phyloP scores from a whole-genome alignment of 352 stramenopile species.

The Lagenidium sp. region DNA sequence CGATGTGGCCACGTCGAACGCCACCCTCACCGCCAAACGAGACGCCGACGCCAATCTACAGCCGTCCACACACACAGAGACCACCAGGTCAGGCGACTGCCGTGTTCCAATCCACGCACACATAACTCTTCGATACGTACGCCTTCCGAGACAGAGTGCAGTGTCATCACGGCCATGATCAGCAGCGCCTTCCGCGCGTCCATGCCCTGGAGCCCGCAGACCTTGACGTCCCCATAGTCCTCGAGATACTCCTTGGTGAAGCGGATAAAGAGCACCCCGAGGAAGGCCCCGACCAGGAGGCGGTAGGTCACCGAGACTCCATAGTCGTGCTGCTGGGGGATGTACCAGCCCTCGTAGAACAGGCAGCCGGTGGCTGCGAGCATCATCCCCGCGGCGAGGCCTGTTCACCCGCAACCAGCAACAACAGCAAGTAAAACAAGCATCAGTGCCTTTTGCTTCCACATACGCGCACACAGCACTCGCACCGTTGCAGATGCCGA shows the following conservation, averaged over 20 bases:
- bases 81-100: not conserved
- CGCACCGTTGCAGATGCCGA: conserved; percentile 88
- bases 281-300: conserved; percentile 80
- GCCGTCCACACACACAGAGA: not conserved
- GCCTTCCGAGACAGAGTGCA: conserved; percentile 97
- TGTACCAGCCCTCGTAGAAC: conserved; percentile 89
- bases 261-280: conserved; percentile 96
- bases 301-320: conserved; percentile 63
- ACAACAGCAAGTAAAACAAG: too few species aligned
- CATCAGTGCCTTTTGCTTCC: not conserved
- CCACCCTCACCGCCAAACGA: conserved; percentile 93
- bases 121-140: conserved; percentile 91
- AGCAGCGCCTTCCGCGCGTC: conserved; percentile 91
- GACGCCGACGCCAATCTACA: conserved; percentile 92
- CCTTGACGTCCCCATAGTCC: conserved; percentile 92
- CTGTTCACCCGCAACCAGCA: conserved; percentile 17
- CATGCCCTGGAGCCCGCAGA: conserved; percentile 67
- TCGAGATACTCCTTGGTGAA: conserved; percentile 92
- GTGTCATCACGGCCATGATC: conserved; percentile 98
- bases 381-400: conserved; percentile 98
- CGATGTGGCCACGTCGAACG: conserved; percentile 93
- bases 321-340: conserved; percentile 64
- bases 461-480: not conserved
- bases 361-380: conserved; percentile 93
- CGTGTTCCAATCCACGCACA: not conserved